Evolutionary conservation across 352 stramenopile genomes (phyloP).

Genomic region (Globisporangium yorkense): DNA sequence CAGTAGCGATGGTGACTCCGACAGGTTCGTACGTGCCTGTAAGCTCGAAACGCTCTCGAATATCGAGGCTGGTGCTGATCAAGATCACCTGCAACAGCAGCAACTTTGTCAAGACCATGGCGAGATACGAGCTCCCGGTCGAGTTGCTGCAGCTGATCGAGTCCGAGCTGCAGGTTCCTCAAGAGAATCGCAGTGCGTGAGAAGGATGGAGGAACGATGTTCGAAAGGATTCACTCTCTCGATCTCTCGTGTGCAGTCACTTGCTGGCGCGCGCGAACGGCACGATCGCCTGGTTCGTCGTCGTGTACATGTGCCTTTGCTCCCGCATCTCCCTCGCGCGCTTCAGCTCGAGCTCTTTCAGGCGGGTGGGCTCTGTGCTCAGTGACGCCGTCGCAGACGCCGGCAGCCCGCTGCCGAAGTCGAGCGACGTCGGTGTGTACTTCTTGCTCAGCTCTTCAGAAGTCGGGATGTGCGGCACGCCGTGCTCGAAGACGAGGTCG

Average conservation of each 20-base stretch:
- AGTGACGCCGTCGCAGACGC: slow-evolving; percentile 16
- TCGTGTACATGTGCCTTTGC: slow-evolving; percentile 41
- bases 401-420: slow-evolving; percentile 33
- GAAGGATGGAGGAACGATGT: too few relatives aligned
- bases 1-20: too few relatives aligned
- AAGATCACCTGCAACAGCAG: too few relatives aligned
- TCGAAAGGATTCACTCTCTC: too few relatives aligned
- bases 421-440: slow-evolving; percentile 51
- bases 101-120: too few relatives aligned
- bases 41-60: too few relatives aligned
- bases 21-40: too few relatives aligned
- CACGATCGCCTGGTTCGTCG: slow-evolving; percentile 48
- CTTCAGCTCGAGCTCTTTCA: slow-evolving; percentile 40
- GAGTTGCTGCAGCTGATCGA: too few relatives aligned
- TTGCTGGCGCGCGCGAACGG: slow-evolving; percentile 20
- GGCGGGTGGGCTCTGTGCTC: slow-evolving; percentile 23
- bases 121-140: too few relatives aligned
- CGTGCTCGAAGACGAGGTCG: slow-evolving; percentile 71
- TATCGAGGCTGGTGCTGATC: too few relatives aligned
- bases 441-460: slow-evolving; percentile 34
- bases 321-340: slow-evolving; percentile 29
- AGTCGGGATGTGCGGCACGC: slow-evolving; percentile 34
- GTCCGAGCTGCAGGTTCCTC: too few relatives aligned
- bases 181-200: too few relatives aligned
- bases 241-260: neutral